Base-by-base conservation (phyloP, 169 alveolate species). In the Cryptosporidium muris region DNA sequence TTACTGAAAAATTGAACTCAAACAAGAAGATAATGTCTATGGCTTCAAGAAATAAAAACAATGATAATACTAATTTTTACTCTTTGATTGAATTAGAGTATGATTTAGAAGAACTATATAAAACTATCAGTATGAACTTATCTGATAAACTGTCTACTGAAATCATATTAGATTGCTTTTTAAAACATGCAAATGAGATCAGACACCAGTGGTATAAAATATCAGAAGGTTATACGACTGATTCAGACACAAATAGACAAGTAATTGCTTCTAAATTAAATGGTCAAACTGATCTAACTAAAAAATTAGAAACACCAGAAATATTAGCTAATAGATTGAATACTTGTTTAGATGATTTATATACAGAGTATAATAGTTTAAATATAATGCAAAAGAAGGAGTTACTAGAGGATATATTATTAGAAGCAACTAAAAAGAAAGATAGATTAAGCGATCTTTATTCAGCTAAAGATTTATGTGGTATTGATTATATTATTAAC, bases 351-450 rank as follows among this genome's bases (percentile, higher is more conserved):
- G 85, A 74, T 11, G 85, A 74, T 4, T 16, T 74, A 2, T 58
- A 74, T 60, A 58, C 85, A 1, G 85, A 74, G 25, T 74, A 74
- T 36, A 74, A 74, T 74, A 51, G 64, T 60, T 74, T 58, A 58
- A 47, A 66, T 12, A 25, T 74, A 47, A 74, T 74, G 74, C 85
- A 74, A 16, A 74, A 74, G 37, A 74, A 74, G 6, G 85, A 74
- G 36, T 74, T 74, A 34, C 43, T 74, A 51, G 85, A 74, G 37
- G 85, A 74, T 38, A 74, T 74, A 58, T 74, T 74, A 43, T 74
- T 74, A 16, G 85, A 74, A 37, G 85, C 85, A 14, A 56, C 67
- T 2, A 74, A 74, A n/a, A 74, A 74, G 67, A 74, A 74, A 64
- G 85, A 74, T 48, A 58, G 85, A 58, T 58, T 74, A 37, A 49